These are phyloP conservation scores for Neostapfia colusana DNA, from an alignment of 176 grass and related monocot species.

Conservation along the genomic window DNA sequence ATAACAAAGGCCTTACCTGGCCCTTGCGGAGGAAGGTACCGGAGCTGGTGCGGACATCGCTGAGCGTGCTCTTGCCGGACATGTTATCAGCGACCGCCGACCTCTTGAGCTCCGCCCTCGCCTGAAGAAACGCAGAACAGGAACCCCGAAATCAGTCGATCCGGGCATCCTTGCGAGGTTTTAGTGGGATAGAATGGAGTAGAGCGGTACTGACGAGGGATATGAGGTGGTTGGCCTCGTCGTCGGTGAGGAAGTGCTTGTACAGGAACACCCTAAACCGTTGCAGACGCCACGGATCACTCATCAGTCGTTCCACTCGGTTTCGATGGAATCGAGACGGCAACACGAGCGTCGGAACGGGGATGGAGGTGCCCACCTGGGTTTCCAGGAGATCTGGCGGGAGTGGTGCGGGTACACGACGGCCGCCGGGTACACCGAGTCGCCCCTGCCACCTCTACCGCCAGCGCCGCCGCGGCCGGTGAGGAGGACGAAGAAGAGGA, in stretches of 20 bases:
- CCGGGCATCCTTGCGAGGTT: not conserved
- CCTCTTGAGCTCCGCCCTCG: conserved; percentile 81
- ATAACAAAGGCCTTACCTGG: conserved; percentile 52
- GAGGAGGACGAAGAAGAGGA: conserved; percentile 15
- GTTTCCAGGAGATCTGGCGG: conserved; percentile 78
- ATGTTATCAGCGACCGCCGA: conserved; percentile 72
- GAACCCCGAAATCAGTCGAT: not conserved
- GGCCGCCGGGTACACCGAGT: conserved; percentile 26
- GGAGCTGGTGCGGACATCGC: conserved; percentile 77
- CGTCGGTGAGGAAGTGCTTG: conserved; percentile 72
- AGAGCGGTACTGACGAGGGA: conserved; percentile 57
- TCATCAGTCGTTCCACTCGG: not conserved
- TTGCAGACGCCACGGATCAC: conserved; percentile 17
- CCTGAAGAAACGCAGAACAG: conserved; percentile 43
- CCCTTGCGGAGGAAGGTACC: conserved; percentile 74
- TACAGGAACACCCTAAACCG: conserved; percentile 67
- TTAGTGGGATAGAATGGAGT: not conserved
- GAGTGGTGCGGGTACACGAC: conserved; percentile 67
- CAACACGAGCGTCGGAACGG: not conserved
- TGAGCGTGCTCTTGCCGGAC: conserved; percentile 77
- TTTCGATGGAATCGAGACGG: conserved; percentile 20
- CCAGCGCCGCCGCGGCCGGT: conserved; percentile 5
- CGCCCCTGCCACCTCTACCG: conserved; percentile 23
- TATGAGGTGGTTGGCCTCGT: conserved; percentile 90
- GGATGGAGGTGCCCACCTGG: conserved; percentile 44